Base-by-base conservation (phyloP, 495 filamentous ascomycete species). In the Xylaria acuta region DNA sequence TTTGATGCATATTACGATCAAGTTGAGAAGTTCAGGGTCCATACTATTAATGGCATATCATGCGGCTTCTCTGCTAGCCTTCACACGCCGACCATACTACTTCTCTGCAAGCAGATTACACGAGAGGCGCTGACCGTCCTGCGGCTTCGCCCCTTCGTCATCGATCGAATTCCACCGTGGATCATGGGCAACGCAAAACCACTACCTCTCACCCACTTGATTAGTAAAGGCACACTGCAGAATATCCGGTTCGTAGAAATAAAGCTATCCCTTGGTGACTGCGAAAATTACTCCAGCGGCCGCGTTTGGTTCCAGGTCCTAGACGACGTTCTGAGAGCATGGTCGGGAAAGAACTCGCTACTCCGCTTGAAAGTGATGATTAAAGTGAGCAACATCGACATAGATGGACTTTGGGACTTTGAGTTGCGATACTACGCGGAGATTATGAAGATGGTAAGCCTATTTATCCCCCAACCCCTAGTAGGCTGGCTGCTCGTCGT, bases 141-240 rank as follows among this genome's bases (percentile, higher is more conserved):
- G 0, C 72, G 71, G 12, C 54, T 76, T 4, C 73, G 74, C 25
- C 63, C 69, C 27, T 76, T 82, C 56, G 62, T 80, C 53, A 71
- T 82, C 45, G 80, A 82, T 68, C 74, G 79, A n/a, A 77, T 82
- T 16, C 81, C 81, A 9, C 81, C 81, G 0, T 82, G 79, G 79
- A 64, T 80, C 9, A 81, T 79, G 69, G 78, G 74, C 5, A 53
- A 74, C 40, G 0, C 65, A 6, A 40, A 49, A 14, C 81, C 80
- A 51, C 72, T 82, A 25, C 66, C 67, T 22, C 30, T 82, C 40
- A 65, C 76, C n/a, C 12, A 73, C 32, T 79, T 82, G 47, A 76
- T 82, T 22, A 59, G 77, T 65, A 72, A 30, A 32, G 36, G 30
- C 1, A 81, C 81, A 20, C 67, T 82, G 1, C 81, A 82, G 56